These are phyloP conservation scores for Phaffia australis DNA, from an alignment of 768 basidiomycete genomes.

Conservation along the genomic window DNA sequence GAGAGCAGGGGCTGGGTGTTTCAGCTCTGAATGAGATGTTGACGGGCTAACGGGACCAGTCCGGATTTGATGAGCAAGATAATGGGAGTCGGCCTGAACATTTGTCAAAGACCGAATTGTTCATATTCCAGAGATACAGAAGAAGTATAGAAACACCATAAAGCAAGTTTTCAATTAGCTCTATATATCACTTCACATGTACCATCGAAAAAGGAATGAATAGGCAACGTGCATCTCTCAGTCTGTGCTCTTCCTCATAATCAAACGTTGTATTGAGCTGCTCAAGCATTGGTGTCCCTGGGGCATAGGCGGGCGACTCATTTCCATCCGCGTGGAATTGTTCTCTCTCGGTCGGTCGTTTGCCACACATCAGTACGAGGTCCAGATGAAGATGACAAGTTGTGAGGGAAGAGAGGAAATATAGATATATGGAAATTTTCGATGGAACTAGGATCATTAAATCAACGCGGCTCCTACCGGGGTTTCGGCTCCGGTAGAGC, in stretches of 20 bases:
- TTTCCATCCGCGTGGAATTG: too few relatives aligned
- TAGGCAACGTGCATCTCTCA: conserved; percentile 30
- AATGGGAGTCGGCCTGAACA: conserved; percentile 22
- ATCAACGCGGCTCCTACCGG: too few relatives aligned
- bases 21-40: not conserved
- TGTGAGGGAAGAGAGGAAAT: too few relatives aligned
- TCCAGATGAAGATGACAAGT: too few relatives aligned
- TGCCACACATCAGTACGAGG: too few relatives aligned
- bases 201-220: conserved; percentile 17
- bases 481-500: too few relatives aligned
- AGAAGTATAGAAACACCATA: conserved; percentile 16
- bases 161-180: conserved; percentile 14
- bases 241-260: conserved; percentile 37
- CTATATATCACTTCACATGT: conserved; percentile 11
- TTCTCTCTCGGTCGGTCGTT: too few relatives aligned
- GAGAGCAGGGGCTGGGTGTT: not conserved
- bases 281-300: conserved; percentile 23
- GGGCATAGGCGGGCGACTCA: not conserved
- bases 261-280: conserved; percentile 35
- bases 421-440: too few relatives aligned
- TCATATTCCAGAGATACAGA: not conserved
- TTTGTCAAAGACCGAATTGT: too few relatives aligned
- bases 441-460: too few relatives aligned
- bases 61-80: conserved; percentile 23
- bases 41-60: conserved; percentile 13